phyloP scores from a whole-genome alignment of 768 basidiomycete genomes.

The Serendipita sp. region DNA sequence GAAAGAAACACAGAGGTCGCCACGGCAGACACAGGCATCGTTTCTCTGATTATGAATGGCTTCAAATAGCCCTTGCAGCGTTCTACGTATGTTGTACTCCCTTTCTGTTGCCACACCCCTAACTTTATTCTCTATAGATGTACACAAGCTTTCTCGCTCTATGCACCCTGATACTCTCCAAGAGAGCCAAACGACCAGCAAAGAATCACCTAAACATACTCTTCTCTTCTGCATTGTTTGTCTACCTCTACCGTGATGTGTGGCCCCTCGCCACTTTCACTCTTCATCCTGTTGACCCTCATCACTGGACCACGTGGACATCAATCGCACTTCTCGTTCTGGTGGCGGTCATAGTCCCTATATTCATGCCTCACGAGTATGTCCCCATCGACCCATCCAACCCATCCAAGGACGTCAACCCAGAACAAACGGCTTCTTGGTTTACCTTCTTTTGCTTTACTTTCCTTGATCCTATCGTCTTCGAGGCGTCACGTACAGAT shows the following conservation, averaged over 20 bases:
- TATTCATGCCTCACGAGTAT: slow-evolving; percentile 4
- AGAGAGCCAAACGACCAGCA: not conserved
- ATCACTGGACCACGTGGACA: slow-evolving; percentile 1
- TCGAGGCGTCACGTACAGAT: not conserved
- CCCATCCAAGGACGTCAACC: not conserved
- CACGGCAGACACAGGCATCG: not conserved
- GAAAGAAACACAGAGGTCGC: not conserved
- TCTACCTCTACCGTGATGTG: slow-evolving; percentile 5
- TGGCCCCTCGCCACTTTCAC: slow-evolving; percentile 7
- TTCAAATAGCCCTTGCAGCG: slow-evolving; percentile 1
- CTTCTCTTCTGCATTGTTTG: not conserved
- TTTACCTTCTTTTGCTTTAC: slow-evolving; percentile 7
- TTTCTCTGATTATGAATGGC: not conserved
- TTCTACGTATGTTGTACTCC: slow-evolving; percentile 1
- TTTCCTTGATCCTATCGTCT: slow-evolving; percentile 8
- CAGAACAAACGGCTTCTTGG: slow-evolving; percentile 9
- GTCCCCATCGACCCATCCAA: slow-evolving; percentile 3
- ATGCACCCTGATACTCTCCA: not conserved
- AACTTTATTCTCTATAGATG: not conserved
- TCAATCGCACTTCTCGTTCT: not conserved
- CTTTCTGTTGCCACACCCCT: not conserved
- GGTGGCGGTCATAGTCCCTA: slow-evolving; percentile 3
- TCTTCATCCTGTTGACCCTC: not conserved
- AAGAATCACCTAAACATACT: not conserved
- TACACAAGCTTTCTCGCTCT: slow-evolving; percentile 3